A percentile compares a stretch with the other conserved stretches of the same genome.
Evolutionary conservation across 2,329 filamentous ascomycete genomes (phyloP).

Genomic region (Aspergillus jensenii): DNA sequence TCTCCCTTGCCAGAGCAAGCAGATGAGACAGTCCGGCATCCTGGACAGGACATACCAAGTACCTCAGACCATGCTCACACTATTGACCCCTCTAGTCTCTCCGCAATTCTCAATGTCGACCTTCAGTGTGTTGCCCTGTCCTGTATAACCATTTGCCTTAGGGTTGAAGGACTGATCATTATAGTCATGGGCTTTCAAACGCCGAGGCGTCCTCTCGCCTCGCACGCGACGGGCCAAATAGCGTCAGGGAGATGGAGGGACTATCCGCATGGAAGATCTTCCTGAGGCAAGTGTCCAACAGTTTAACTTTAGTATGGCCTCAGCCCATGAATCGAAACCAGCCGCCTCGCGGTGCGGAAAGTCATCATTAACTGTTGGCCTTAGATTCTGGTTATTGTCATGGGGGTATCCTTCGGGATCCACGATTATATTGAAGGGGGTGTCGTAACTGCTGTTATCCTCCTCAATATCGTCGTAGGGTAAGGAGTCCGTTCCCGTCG

Average conservation of each 20-base stretch:
- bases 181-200: constrained; percentile 60
- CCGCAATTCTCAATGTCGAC: constrained; percentile 23
- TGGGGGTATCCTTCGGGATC: constrained; percentile 61
- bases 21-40: not conserved
- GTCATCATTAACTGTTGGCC: constrained; percentile 9
- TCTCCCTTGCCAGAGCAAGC: constrained; percentile 4
- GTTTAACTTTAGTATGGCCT: constrained; percentile 62
- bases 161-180: not conserved
- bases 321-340: not conserved
- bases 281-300: constrained; percentile 74
- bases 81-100: constrained; percentile 19
- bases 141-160: not conserved
- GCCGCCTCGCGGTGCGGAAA: not conserved
- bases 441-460: constrained; percentile 59
- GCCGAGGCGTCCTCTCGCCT: constrained; percentile 66
- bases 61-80: constrained; percentile 27
- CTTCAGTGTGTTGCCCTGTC: constrained; percentile 20
- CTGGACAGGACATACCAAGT: constrained; percentile 1
- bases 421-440: constrained; percentile 59
- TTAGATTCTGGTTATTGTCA: constrained; percentile 72
- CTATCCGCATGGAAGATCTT: constrained; percentile 74
- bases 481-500: constrained; percentile 11
- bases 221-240: constrained; percentile 66
- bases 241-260: constrained; percentile 69
- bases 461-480: constrained; percentile 58